Percentiles rank a stretch among this genome's conserved stretches.
Evolutionary conservation across 192 early-diverging fungal species (phyloP).

Genomic region (Coemansia sp.): DNA sequence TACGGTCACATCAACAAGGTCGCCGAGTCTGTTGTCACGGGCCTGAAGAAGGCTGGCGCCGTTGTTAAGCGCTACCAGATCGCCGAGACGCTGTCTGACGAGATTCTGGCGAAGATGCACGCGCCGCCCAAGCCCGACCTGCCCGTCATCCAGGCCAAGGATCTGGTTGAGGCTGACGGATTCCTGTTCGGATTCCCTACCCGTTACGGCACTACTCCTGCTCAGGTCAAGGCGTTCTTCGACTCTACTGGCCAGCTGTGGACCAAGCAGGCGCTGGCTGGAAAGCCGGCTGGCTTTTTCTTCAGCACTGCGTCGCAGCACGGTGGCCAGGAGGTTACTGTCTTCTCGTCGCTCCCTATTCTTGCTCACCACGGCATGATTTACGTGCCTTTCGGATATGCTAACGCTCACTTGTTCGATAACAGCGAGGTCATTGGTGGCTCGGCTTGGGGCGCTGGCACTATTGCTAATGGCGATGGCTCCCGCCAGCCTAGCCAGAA

Average conservation of each 20-base stretch:
- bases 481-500: constrained; percentile 62
- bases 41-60: constrained; percentile 56
- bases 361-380: constrained; percentile 78
- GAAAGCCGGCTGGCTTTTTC: constrained; percentile 75
- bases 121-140: constrained; percentile 57
- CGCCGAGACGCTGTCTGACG: constrained; percentile 62
- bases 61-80: constrained; percentile 59
- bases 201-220: constrained; percentile 68
- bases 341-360: constrained; percentile 62
- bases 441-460: constrained; percentile 66
- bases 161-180: constrained; percentile 63
- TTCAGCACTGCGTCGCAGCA: constrained; percentile 72
- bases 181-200: constrained; percentile 71
- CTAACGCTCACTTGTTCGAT: constrained; percentile 53
- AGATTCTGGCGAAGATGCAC: constrained; percentile 71
- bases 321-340: constrained; percentile 79
- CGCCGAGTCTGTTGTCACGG: constrained; percentile 61
- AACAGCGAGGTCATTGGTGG: constrained; percentile 68
- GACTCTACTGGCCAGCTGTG: constrained; percentile 63
- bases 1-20: constrained; percentile 74
- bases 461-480: constrained; percentile 65
- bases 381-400: constrained; percentile 71
- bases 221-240: constrained; percentile 75
- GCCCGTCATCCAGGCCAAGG: constrained; percentile 55
- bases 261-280: constrained; percentile 57